A percentile compares a stretch with the other conserved stretches of the same genome.
These are phyloP conservation scores for Monosporascus sp. DNA, from an alignment of 2,329 filamentous ascomycete genomes.

Conservation along the genomic window DNA sequence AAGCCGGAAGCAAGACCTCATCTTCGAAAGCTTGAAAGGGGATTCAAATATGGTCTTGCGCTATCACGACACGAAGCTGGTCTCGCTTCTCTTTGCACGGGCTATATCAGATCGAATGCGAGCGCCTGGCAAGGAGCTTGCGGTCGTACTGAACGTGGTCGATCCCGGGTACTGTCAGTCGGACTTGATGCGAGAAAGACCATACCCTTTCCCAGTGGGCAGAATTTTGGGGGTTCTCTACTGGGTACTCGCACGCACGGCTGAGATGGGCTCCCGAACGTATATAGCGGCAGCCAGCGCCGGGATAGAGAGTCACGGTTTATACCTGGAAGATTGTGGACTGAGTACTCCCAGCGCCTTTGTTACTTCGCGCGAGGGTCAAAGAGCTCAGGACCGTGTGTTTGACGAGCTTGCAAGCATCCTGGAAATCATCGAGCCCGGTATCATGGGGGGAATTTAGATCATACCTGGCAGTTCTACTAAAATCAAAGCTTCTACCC, in stretches of 20 bases:
- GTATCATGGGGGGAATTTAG: too few species aligned
- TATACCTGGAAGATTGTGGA: conserved; percentile 31
- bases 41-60: conserved; percentile 23
- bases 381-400: conserved; percentile 27
- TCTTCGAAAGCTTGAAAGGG: conserved; percentile 28
- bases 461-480: too few species aligned
- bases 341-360: conserved; percentile 21
- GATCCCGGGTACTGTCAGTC: conserved; percentile 37
- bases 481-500: too few species aligned
- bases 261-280: conserved; percentile 33
- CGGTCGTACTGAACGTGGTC: conserved; percentile 32
- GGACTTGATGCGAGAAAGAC: conserved; percentile 28
- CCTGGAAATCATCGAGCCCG: conserved; percentile 36
- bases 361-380: conserved; percentile 32
- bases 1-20: conserved; percentile 21
- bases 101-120: conserved; percentile 29
- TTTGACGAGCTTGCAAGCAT: conserved; percentile 37
- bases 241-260: conserved; percentile 25
- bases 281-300: conserved; percentile 30
- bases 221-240: neutral
- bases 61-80: conserved; percentile 29
- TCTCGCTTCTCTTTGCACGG: conserved; percentile 24
- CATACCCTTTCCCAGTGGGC: conserved; percentile 20
- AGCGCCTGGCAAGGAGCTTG: conserved; percentile 22
- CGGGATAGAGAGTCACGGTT: conserved; percentile 32